Evolutionary conservation across 1,139 yeast genomes (phyloP), one percentile per base, ranked within the genome.

Genomic region (Pichia sp.): DNA sequence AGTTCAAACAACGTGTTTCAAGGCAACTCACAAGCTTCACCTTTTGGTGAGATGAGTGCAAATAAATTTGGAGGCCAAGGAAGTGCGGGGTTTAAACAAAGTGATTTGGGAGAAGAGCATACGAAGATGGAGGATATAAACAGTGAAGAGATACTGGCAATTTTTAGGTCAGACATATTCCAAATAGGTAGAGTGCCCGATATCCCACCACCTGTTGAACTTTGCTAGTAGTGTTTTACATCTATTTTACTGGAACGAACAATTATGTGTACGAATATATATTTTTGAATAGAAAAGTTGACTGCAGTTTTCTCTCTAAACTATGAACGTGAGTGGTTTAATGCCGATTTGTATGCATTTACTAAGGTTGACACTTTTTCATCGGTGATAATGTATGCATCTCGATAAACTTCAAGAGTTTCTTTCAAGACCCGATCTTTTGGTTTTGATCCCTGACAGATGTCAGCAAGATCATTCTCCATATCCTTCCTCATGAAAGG

Each of bases 401-500:
- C 84, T 59, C 79, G 76, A 67, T 90, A 93, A 63, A 84, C 73
- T 26, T 70, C 72, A 10, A 87, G 70, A 48, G 87, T 79, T 58
- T 81, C 82, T 5, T 71, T 69, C 10, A 86, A 67, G 0, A 90
- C 95, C 7, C 73, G 77, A 2, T 73, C 72, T 63, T 80, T 82
- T 1, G 80, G 69, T 49, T 74, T 72, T 4, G 67, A 62, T 0
- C 98, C 98, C 0, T 78, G 76, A 47, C 90, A 87, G 8, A 93
- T 88, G 47, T 77, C 77, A 56, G 76, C 80, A 65, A 95, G 75
- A 52, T 82, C 79, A 15, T 69, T 72, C 65, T 95, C 99, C 67
- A 93, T 75, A 49, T 82, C 82, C 58, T 87, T 85, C 54, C 99
- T 75, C 59, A 93, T 72, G 63, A 88, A 88, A 2, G 99, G 99